Evolutionary conservation across 768 basidiomycete species (phyloP).

Genomic region (Pisolithus orientalis): DNA sequence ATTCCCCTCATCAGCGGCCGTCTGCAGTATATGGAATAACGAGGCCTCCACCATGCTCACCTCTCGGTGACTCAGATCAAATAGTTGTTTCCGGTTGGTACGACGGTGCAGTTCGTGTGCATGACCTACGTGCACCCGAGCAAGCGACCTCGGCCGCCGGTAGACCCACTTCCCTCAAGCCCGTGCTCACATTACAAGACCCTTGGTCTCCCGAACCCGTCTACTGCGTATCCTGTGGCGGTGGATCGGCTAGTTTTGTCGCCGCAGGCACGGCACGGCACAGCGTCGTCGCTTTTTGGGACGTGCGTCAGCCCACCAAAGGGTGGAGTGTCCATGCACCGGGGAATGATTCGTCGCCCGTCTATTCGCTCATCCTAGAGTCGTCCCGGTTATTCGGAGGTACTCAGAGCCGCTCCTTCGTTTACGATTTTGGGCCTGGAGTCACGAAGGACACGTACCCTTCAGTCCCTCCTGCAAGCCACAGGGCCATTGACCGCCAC

Average conservation of each 20-base stretch:
- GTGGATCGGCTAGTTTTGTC: conserved; percentile 58
- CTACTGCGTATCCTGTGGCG: conserved; percentile 71
- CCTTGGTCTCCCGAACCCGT: conserved; percentile 68
- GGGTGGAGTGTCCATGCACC: conserved; percentile 83
- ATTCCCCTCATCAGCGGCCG: conserved; percentile 26
- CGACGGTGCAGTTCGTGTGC: conserved; percentile 65
- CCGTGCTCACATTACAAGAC: conserved; percentile 58
- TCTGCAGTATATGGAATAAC: conserved; percentile 74
- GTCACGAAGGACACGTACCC: conserved; percentile 53
- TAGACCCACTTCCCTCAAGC: conserved; percentile 37
- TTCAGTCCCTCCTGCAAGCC: conserved; percentile 12
- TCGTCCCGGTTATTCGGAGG: conserved; percentile 75
- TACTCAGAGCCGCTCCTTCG: conserved; percentile 71
- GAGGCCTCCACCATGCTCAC: conserved; percentile 51
- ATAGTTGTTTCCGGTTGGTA: conserved; percentile 79
- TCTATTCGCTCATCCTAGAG: conserved; percentile 69
- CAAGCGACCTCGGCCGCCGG: conserved; percentile 14
- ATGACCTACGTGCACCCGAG: conserved; percentile 58
- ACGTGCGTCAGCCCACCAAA: conserved; percentile 50
- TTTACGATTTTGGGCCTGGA: conserved; percentile 73
- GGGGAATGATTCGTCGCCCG: conserved; percentile 71
- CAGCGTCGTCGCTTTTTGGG: conserved; percentile 78
- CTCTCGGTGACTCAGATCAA: conserved; percentile 66
- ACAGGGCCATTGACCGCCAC: conserved; percentile 18
- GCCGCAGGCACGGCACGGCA: conserved; percentile 76